Conservation (phyloP, 192 early-diverging fungal species). For the Polychytrium aggregatum region DNA sequence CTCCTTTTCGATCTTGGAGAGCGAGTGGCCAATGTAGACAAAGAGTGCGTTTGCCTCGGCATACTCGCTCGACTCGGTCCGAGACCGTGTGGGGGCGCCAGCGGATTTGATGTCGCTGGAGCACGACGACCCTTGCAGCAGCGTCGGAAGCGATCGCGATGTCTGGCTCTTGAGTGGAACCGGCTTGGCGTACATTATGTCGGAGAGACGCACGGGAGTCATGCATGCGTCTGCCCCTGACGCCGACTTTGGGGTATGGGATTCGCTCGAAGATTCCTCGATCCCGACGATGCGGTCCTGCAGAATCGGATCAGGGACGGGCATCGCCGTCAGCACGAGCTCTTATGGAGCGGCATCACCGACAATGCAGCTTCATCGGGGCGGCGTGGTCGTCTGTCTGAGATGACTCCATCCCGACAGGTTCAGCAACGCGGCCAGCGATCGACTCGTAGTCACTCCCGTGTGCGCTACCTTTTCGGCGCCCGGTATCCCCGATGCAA, state of each 20-base stretch:
- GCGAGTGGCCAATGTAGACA: slow-evolving; percentile 12
- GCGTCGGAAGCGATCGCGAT: slow-evolving; percentile 2
- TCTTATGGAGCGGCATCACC: slow-evolving; percentile 13
- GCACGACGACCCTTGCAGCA: background rate
- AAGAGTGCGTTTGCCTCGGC: slow-evolving; percentile 10
- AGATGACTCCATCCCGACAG: background rate
- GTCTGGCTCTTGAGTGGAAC: background rate
- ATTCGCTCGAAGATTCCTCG: no score
- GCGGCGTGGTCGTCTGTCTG: background rate
- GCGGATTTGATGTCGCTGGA: background rate
- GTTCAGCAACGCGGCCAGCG: background rate
- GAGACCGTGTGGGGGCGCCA: background rate
- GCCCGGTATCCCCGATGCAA: slow-evolving; percentile 3
- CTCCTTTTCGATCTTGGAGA: slow-evolving; percentile 21
- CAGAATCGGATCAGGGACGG: background rate
- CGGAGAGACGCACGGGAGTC: background rate
- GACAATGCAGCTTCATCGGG: background rate
- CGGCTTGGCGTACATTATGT: background rate
- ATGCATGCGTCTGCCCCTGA: background rate
- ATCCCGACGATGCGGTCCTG: no score
- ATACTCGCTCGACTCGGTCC: slow-evolving; percentile 1
- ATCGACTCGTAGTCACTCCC: background rate
- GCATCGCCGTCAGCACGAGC: slow-evolving; percentile 2
- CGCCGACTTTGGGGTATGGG: no score
- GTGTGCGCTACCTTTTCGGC: background rate